Conservation (phyloP, 169 alveolate species). For the Neospora caninum region DNA sequence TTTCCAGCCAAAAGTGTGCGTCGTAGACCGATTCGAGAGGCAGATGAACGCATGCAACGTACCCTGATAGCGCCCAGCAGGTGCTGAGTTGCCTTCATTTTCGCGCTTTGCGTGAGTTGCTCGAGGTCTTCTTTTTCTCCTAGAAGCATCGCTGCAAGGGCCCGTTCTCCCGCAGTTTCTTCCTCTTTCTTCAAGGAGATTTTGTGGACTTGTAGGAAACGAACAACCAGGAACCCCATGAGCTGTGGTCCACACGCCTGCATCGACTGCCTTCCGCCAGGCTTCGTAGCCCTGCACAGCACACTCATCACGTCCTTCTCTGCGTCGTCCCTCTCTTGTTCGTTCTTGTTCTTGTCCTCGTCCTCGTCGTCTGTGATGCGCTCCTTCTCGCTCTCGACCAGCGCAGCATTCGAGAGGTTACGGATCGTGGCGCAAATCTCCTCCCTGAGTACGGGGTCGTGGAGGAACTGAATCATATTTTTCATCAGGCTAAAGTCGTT, state of each 20-base stretch:
- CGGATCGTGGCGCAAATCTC: conserved; percentile 36
- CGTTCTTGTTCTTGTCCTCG: not conserved
- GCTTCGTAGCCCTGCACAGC: not conserved
- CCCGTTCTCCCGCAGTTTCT: conserved; percentile 23
- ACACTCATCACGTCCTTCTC: conserved; percentile 3
- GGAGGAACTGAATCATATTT: conserved; percentile 33
- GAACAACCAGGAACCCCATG: conserved; percentile 36
- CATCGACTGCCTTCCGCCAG: not conserved
- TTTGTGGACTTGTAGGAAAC: conserved; percentile 20
- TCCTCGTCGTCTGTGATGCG: not conserved
- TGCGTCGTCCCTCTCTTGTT: not conserved
- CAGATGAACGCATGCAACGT: not conserved
- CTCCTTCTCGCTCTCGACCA: not conserved
- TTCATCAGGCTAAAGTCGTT: conserved; percentile 1
- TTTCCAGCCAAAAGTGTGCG: no score
- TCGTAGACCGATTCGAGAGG: not conserved
- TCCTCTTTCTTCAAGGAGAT: not conserved
- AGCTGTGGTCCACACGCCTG: conserved; percentile 19
- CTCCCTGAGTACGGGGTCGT: conserved; percentile 46
- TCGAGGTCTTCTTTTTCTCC: conserved; percentile 30
- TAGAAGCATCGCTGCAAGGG: conserved; percentile 41
- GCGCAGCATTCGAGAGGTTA: conserved; percentile 20
- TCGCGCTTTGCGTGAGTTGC: conserved; percentile 37
- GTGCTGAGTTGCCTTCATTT: conserved; percentile 40
- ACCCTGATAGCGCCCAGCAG: conserved; percentile 26